These are phyloP conservation scores for Cucurbita argyrosperma DNA, from an alignment of 306 rosid genomes.

Conservation along the genomic window DNA sequence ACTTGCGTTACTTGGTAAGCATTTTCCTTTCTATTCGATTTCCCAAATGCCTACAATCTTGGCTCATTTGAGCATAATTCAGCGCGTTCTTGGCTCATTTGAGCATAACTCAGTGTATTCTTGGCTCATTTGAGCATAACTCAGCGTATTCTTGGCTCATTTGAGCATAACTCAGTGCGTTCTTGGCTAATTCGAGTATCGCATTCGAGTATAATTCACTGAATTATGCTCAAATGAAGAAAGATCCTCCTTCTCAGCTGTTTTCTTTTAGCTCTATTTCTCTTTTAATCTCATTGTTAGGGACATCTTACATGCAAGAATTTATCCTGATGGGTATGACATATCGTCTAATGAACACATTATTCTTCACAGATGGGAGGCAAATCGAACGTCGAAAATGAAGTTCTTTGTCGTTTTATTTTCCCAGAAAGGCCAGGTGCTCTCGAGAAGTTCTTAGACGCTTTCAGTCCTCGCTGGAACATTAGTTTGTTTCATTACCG, in stretches of 20 bases:
- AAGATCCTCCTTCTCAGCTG: background rate
- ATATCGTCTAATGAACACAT: background rate
- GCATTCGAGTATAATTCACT: too few species aligned
- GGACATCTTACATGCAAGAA: background rate
- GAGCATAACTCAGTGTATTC: too few species aligned
- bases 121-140: too few species aligned
- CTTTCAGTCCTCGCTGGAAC: conserved; percentile 91
- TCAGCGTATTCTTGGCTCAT: too few species aligned
- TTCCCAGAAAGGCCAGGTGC: conserved; percentile 97
- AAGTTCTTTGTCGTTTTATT: conserved; percentile 73
- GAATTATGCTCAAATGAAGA: background rate
- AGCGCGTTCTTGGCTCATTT: too few species aligned
- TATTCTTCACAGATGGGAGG: conserved; percentile 66
- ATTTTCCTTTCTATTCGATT: background rate
- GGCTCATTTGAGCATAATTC: too few species aligned
- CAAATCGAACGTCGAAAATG: conserved; percentile 41
- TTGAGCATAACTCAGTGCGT: too few species aligned
- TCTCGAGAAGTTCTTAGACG: conserved; percentile 67
- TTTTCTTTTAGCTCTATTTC: background rate
- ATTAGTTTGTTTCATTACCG: conserved; percentile 83
- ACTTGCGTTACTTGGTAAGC: conserved; percentile 79
- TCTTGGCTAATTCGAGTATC: too few species aligned
- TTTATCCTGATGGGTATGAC: background rate
- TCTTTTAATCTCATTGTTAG: background rate
- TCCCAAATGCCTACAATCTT: background rate